These are phyloP conservation scores for Spizellomyces sp. DNA, from an alignment of 192 early-diverging fungal genomes.

Conservation along the genomic window DNA sequence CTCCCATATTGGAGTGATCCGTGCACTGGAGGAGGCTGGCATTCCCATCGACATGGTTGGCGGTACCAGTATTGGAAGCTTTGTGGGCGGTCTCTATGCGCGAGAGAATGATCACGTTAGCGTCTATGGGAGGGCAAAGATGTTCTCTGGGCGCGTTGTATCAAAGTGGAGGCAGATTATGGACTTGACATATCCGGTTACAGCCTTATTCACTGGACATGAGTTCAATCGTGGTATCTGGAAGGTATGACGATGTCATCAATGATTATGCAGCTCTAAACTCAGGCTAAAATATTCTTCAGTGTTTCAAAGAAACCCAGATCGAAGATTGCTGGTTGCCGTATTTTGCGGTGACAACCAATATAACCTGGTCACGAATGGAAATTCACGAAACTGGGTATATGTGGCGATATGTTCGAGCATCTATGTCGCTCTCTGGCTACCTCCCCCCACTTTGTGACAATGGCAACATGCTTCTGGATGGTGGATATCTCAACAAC, in stretches of 20 bases:
- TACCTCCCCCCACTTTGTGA: conserved; percentile 96
- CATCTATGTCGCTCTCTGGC: conserved; percentile 96
- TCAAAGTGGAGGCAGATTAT: conserved; percentile 86
- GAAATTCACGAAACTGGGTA: conserved; percentile 91
- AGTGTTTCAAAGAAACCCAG: conserved; percentile 79
- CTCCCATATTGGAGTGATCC: conserved; percentile 88
- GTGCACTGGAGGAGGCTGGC: conserved; percentile 94
- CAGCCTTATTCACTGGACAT: conserved; percentile 82
- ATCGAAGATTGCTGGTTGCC: conserved; percentile 99
- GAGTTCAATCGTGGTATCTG: conserved; percentile 91
- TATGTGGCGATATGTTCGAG: conserved; percentile 96
- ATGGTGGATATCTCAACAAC: conserved; percentile 98
- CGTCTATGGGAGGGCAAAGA: conserved; percentile 82
- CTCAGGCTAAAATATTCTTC: neutral
- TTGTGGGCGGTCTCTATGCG: conserved; percentile 93
- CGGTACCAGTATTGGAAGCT: conserved; percentile 96
- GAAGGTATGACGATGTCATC: conserved; percentile 66
- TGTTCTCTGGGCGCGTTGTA: conserved; percentile 78
- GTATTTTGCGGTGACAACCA: conserved; percentile 93
- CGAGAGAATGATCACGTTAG: conserved; percentile 84
- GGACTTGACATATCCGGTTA: conserved; percentile 94
- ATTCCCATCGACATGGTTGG: conserved; percentile 98
- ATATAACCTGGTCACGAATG: conserved; percentile 94
- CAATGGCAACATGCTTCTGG: conserved; percentile 95
- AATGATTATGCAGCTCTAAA: conserved; percentile 8